phyloP scores from a whole-genome alignment of 2,329 filamentous ascomycete species.

The Aspergillus viridinutans region DNA sequence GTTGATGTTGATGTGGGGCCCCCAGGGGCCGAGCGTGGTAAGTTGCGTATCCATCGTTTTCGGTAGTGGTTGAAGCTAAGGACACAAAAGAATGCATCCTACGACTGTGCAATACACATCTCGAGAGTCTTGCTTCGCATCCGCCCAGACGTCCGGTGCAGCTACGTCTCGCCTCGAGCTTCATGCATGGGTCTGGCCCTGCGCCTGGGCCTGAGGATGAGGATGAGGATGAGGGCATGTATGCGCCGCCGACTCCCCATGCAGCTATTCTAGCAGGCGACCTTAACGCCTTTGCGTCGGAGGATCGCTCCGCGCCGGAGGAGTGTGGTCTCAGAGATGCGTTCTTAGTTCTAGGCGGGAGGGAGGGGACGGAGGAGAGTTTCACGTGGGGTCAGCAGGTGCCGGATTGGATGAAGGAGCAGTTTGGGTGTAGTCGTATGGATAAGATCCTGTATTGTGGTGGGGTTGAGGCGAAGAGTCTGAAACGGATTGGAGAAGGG shows the following conservation, averaged over 20 bases:
- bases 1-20: slow-evolving; percentile 41
- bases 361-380: slow-evolving; percentile 49
- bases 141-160: slow-evolving; percentile 50
- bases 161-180: slow-evolving; percentile 41
- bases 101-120: slow-evolving; percentile 54
- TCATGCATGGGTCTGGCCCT: slow-evolving; percentile 34
- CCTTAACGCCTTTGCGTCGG: slow-evolving; percentile 55
- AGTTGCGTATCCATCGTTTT: too few species aligned
- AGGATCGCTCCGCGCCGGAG: slow-evolving; percentile 47
- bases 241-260: slow-evolving; percentile 26
- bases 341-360: slow-evolving; percentile 49
- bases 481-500: slow-evolving; percentile 48
- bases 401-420: slow-evolving; percentile 34
- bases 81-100: slow-evolving; percentile 26
- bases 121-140: slow-evolving; percentile 50
- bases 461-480: slow-evolving; percentile 19
- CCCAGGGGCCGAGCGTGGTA: too few species aligned
- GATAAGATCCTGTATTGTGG: slow-evolving; percentile 53
- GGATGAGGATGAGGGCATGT: not conserved
- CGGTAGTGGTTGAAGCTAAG: not conserved
- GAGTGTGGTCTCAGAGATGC: slow-evolving; percentile 51
- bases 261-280: slow-evolving; percentile 51
- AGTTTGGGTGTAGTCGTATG: slow-evolving; percentile 51
- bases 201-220: not conserved
- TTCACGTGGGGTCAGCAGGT: slow-evolving; percentile 59